Percentiles rank a stretch among this genome's conserved stretches.
phyloP scores from a whole-genome alignment of 2,329 filamentous ascomycete species.

The Epichloe glyceriae region DNA sequence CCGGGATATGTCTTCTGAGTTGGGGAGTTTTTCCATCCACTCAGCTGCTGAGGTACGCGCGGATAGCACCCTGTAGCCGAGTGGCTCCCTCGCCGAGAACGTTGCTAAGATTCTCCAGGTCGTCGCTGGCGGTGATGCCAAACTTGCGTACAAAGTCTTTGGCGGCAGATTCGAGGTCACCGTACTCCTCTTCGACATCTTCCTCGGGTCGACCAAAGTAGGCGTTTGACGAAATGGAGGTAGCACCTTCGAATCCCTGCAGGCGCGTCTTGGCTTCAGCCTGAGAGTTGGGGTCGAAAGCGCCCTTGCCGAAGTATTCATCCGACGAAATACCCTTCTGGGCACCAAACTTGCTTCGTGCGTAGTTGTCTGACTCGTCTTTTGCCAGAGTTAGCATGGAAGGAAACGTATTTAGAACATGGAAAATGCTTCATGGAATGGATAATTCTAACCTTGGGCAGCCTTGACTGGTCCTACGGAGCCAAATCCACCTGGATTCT shows the following conservation, averaged over 20 bases:
- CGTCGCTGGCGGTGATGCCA: constrained; percentile 88
- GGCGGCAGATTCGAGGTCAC: constrained; percentile 81
- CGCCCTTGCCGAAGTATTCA: constrained; percentile 91
- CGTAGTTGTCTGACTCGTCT: constrained; percentile 72
- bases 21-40: not conserved
- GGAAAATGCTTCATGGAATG: no score
- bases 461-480: constrained; percentile 66
- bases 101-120: constrained; percentile 78
- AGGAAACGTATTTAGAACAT: not conserved
- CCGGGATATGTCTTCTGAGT: no score
- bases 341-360: constrained; percentile 73
- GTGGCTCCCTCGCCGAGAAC: constrained; percentile 76
- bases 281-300: constrained; percentile 68
- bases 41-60: constrained; percentile 50
- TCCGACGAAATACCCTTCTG: constrained; percentile 97
- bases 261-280: constrained; percentile 78
- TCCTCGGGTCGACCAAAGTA: constrained; percentile 94
- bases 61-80: constrained; percentile 65
- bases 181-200: constrained; percentile 67
- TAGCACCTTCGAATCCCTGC: constrained; percentile 85
- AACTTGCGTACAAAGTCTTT: constrained; percentile 95
- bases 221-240: constrained; percentile 85
- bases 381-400: not conserved
- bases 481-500: constrained; percentile 76
- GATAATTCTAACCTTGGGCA: constrained; percentile 44